Evolutionary conservation across 2,329 filamentous ascomycete genomes (phyloP).

Genomic region (Fusarium sp.): DNA sequence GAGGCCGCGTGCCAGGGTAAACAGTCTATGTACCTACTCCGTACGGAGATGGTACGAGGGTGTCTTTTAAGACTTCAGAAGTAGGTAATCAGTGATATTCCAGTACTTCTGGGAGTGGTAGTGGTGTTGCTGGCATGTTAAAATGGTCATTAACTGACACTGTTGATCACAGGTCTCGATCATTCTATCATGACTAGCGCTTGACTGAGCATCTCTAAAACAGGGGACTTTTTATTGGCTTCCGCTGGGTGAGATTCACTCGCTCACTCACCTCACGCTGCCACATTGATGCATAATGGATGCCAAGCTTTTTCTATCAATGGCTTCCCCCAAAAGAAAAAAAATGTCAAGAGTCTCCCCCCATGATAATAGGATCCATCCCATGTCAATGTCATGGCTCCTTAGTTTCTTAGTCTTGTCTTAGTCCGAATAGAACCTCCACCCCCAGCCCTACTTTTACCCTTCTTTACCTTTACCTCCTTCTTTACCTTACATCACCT

Average conservation of each 20-base stretch:
- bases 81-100: background rate
- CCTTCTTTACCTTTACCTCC: slow-evolving; percentile 8
- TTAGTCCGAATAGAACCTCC: slow-evolving; percentile 31
- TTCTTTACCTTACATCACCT: background rate
- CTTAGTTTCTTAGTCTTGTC: slow-evolving; percentile 6
- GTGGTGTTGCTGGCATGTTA: background rate
- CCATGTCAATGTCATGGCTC: slow-evolving; percentile 39
- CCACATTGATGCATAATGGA: slow-evolving; percentile 7
- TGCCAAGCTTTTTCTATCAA: slow-evolving; percentile 31
- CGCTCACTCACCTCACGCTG: background rate
- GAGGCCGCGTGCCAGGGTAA: slow-evolving; percentile 33
- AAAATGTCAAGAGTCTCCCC: slow-evolving; percentile 11
- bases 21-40: background rate
- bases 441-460: slow-evolving; percentile 40
- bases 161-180: slow-evolving; percentile 12
- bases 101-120: no score
- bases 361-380: slow-evolving; percentile 39
- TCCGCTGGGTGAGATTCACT: background rate
- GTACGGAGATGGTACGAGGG: background rate
- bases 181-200: slow-evolving; percentile 16
- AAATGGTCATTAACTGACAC: background rate
- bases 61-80: background rate
- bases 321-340: slow-evolving; percentile 22
- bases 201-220: slow-evolving; percentile 15
- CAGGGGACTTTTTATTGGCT: slow-evolving; percentile 32